Evolutionary conservation across 176 grass and related monocot species (phyloP).

Genomic region (Paspalum vaginatum): DNA sequence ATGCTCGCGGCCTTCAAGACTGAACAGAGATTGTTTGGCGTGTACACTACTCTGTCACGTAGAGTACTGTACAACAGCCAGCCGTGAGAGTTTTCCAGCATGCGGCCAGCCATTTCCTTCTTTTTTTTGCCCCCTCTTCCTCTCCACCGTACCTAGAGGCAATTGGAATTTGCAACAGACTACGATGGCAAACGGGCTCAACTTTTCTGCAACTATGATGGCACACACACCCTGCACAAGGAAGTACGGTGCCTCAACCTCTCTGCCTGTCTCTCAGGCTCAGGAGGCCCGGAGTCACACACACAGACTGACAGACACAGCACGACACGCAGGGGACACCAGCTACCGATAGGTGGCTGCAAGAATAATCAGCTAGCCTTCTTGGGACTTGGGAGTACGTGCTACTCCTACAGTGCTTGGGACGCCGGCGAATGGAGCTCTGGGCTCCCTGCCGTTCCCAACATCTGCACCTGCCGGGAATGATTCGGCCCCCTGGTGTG

Average conservation of each 20-base stretch:
- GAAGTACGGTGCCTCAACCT: neutral
- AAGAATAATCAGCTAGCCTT: constrained; percentile 29
- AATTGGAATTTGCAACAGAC: neutral
- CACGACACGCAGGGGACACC: neutral
- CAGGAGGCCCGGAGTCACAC: neutral
- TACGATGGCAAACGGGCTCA: neutral
- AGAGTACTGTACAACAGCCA: no score
- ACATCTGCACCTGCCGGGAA: constrained; percentile 48
- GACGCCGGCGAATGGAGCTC: neutral
- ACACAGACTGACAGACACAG: no score
- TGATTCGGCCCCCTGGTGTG: constrained; percentile 40
- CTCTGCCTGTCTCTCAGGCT: no score
- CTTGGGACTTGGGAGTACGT: neutral
- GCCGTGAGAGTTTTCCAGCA: neutral
- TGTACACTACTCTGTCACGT: no score
- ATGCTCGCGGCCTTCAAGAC: no score
- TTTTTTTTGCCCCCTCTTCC: no score
- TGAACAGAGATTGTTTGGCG: no score
- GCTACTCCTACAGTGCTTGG: neutral
- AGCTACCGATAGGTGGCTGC: neutral
- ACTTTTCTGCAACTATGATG: neutral
- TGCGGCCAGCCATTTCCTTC: neutral
- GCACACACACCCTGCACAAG: neutral
- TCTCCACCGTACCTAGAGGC: neutral
- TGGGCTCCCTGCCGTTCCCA: constrained; percentile 23